Evolutionary conservation across 345 rosid species (phyloP).

Genomic region (Citrus hindsii): DNA sequence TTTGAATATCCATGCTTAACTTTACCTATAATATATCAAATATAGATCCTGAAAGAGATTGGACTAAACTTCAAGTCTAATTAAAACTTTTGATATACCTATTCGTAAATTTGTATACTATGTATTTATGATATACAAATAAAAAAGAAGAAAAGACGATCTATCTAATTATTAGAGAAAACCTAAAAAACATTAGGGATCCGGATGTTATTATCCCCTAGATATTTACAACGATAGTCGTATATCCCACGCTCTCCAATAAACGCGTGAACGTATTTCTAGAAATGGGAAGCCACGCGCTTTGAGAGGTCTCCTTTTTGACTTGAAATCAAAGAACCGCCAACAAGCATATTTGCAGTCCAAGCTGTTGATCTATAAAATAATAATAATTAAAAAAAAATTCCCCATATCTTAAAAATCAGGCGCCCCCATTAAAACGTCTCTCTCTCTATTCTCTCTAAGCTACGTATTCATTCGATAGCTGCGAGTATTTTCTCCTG

Average conservation of each 20-base stretch:
- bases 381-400: background rate
- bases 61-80: too few species aligned
- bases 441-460: background rate
- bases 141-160: too few species aligned
- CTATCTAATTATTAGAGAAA: too few species aligned
- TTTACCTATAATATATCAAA: too few species aligned
- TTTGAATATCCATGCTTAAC: too few species aligned
- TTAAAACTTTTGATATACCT: too few species aligned
- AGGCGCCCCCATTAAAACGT: background rate
- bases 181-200: too few species aligned
- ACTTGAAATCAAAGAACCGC: slow-evolving; percentile 31
- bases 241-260: background rate
- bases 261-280: background rate
- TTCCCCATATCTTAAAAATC: background rate
- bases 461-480: background rate
- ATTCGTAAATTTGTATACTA: too few species aligned
- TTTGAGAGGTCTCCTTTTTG: background rate
- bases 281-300: slow-evolving; percentile 1
- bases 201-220: too few species aligned
- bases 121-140: too few species aligned
- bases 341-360: slow-evolving; percentile 28
- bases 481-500: background rate
- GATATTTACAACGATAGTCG: too few species aligned
- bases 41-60: too few species aligned
- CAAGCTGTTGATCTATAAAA: slow-evolving; percentile 23